Percentiles rank a stretch among this genome's conserved stretches.
Evolutionary conservation across 2,329 filamentous ascomycete genomes (phyloP).

Genomic region (Xylariaceae sp.): DNA sequence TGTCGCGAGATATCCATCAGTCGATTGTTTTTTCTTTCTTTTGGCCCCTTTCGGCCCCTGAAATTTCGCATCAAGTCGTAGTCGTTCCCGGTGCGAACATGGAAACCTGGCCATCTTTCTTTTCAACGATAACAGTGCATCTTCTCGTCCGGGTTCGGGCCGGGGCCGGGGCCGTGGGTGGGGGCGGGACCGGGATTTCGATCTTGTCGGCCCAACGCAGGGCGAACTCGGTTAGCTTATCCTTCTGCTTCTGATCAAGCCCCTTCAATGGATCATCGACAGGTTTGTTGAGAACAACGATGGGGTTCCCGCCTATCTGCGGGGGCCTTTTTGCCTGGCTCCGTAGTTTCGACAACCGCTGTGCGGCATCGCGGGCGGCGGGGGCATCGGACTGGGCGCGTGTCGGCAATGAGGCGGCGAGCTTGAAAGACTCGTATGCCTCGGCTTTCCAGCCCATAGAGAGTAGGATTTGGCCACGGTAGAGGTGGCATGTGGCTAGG

Average conservation of each 20-base stretch:
- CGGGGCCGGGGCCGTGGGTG: not conserved
- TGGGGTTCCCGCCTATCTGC: not conserved
- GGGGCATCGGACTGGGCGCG: conserved; percentile 6
- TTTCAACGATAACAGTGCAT: not conserved
- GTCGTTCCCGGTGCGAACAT: not conserved
- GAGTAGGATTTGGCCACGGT: conserved; percentile 19
- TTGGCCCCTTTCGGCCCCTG: not conserved
- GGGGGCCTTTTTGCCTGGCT: not conserved
- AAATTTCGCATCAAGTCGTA: not conserved
- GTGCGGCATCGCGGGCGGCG: conserved; percentile 4
- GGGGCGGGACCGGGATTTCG: not conserved
- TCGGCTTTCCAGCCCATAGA: conserved; percentile 13
- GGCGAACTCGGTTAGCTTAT: not conserved
- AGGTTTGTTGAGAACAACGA: not conserved
- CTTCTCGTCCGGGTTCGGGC: not conserved
- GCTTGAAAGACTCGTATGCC: conserved; percentile 17
- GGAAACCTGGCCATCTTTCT: not conserved
- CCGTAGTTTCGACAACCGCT: not conserved
- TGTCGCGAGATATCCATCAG: no score
- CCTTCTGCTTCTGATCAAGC: not conserved
- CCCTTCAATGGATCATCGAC: not conserved
- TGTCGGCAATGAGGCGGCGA: conserved; percentile 3
- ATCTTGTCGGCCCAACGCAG: not conserved
- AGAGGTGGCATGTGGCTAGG: conserved; percentile 23
- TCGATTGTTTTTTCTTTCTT: not conserved